phyloP scores from a whole-genome alignment of 257 asterid genomes.

The Voacanga thouarsii region DNA sequence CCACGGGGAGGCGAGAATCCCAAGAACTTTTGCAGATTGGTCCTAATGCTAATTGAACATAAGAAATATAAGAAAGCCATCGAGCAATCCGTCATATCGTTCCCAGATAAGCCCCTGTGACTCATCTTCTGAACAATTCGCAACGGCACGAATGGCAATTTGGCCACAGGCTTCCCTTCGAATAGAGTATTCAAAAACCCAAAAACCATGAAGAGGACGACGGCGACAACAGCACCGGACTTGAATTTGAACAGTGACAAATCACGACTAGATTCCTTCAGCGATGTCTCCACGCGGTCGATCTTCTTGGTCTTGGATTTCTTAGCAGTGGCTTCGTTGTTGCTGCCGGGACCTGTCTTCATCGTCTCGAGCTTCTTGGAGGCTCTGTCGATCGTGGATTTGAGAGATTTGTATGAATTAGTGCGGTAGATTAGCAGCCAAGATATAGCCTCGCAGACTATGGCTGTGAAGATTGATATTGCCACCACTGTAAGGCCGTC shows the following conservation, averaged over 20 bases:
- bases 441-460: slow-evolving; percentile 87
- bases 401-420: slow-evolving; percentile 81
- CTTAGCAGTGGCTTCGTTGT: slow-evolving; percentile 30
- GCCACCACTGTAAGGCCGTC: slow-evolving; percentile 74
- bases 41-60: slow-evolving; percentile 91
- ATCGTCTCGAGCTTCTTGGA: slow-evolving; percentile 92
- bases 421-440: slow-evolving; percentile 96
- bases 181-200: slow-evolving; percentile 78
- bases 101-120: slow-evolving; percentile 85
- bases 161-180: slow-evolving; percentile 85
- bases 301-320: slow-evolving; percentile 76
- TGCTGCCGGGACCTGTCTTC: slow-evolving; percentile 54
- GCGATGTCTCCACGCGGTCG: slow-evolving; percentile 80
- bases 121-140: slow-evolving; percentile 93
- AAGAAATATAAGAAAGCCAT: slow-evolving; percentile 87
- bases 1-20: slow-evolving; percentile 98
- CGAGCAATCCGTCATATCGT: slow-evolving; percentile 96
- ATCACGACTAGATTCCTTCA: slow-evolving; percentile 91
- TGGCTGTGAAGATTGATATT: slow-evolving; percentile 75
- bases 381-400: slow-evolving; percentile 91
- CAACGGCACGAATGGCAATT: slow-evolving; percentile 81
- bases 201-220: slow-evolving; percentile 81
- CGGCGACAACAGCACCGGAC: slow-evolving; percentile 88
- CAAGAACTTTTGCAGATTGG: slow-evolving; percentile 87
- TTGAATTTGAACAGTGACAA: slow-evolving; percentile 85